Percentiles rank a stretch among this genome's conserved stretches.
Conservation (phyloP, 306 rosid genomes). For the Begonia masoniana region DNA sequence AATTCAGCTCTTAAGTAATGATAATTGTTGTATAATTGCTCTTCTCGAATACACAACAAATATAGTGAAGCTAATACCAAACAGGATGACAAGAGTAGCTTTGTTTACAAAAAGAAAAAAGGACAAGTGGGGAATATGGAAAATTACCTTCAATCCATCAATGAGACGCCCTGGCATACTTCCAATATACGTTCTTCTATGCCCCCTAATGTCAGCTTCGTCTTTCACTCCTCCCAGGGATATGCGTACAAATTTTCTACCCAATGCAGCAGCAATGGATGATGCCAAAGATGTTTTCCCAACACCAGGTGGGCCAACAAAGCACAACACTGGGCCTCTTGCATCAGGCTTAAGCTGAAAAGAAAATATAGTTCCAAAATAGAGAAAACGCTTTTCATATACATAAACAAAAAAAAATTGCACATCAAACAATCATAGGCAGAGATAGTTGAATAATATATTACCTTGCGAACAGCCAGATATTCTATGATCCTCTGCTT, state of each 20-base stretch:
- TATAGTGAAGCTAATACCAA: not conserved
- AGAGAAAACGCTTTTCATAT: too few relatives aligned
- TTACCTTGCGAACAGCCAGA: constrained; percentile 95
- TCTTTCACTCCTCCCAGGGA: constrained; percentile 99
- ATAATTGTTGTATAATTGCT: too few relatives aligned
- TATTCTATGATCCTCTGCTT: constrained; percentile 93
- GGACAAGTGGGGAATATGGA: not conserved
- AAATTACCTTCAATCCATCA: constrained; percentile 77
- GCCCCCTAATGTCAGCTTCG: constrained; percentile 96
- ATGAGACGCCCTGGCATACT: constrained; percentile 99
- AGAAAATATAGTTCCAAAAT: not conserved
- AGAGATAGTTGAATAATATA: constrained; percentile 6
- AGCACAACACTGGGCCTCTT: constrained; percentile 96
- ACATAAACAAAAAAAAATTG: constrained; percentile 19
- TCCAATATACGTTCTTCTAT: constrained; percentile 96
- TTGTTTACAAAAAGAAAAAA: constrained; percentile 1
- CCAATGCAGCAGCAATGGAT: constrained; percentile 90
- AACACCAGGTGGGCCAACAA: constrained; percentile 98
- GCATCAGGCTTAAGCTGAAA: constrained; percentile 98
- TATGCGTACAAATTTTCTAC: constrained; percentile 77
- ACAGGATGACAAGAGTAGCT: not conserved
- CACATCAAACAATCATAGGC: constrained; percentile 7
- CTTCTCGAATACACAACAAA: too few relatives aligned
- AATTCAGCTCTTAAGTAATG: too few relatives aligned
- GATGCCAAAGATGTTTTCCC: constrained; percentile 96